phyloP scores from a whole-genome alignment of 306 rosid species.

The Vigna reflexopilosa region DNA sequence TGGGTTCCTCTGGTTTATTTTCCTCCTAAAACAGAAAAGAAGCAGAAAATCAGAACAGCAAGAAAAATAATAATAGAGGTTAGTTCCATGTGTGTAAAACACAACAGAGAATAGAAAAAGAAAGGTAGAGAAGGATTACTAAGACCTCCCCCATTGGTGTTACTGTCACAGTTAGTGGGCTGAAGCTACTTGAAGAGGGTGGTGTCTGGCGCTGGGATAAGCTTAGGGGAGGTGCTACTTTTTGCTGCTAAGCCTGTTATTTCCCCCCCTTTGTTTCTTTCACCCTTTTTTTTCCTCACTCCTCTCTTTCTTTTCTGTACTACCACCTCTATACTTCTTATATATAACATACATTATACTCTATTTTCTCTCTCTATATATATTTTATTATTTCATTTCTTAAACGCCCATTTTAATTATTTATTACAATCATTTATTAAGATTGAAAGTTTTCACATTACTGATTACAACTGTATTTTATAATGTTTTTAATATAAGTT shows the following conservation, averaged over 20 bases:
- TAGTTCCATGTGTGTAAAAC: not conserved
- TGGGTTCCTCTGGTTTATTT: conserved; percentile 52
- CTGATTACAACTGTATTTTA: too few relatives aligned
- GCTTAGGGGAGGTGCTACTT: conserved; percentile 15
- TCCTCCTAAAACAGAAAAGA: conserved; percentile 53
- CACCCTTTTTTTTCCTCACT: not conserved
- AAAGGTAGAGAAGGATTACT: conserved; percentile 11
- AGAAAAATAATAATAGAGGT: not conserved
- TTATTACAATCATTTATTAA: too few relatives aligned
- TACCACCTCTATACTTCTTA: conserved; percentile 17
- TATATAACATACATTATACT: too few relatives aligned
- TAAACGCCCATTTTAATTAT: too few relatives aligned
- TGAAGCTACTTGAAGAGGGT: not conserved
- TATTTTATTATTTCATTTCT: too few relatives aligned
- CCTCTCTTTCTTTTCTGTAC: not conserved
- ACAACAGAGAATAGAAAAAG: conserved; percentile 1
- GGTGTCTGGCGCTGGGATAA: conserved; percentile 12
- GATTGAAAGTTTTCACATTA: too few relatives aligned
- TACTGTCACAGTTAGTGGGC: not conserved
- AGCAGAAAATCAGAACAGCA: conserved; percentile 19
- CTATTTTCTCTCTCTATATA: too few relatives aligned
- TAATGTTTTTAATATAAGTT: too few relatives aligned
- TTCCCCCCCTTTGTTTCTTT: not conserved
- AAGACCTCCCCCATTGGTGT: conserved; percentile 64
- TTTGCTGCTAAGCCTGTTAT: not conserved